Evolutionary conservation across 1,139 yeast genomes (phyloP), one percentile per base, ranked within the genome.

Genomic region (Pichia sp.): DNA sequence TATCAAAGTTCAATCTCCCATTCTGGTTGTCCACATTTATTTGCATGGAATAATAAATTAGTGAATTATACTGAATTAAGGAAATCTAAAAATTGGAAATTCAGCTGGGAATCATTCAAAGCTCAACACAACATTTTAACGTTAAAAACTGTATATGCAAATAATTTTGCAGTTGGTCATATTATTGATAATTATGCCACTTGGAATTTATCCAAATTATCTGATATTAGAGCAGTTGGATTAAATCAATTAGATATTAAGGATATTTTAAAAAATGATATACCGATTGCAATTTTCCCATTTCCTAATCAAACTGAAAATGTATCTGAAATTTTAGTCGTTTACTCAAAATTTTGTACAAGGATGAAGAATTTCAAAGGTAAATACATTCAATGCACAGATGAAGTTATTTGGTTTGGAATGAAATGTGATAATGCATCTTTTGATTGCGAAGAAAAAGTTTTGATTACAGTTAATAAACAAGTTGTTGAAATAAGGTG

Each of bases 161-260:
- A 56, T 12, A 57, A 55, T 38, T 60, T 60, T 50, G 58, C 56
- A 3, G 52, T 59, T 33, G 46, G 53, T 12, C 62, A 60, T 46
- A 29, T 51, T 7, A 48, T 51, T 35, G 63, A 60, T 25, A 48
- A 48, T 35, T 47, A 47, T 35, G 63, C 64, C 4, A 51, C 50
- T 9, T 59, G 60, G 53, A 58, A 57, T 33, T 47, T 60, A 3
- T 55, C 62, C 6, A 56, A 60, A 43, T 45, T 60, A 31, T 47
- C 50, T 27, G 53, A 58, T 3, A 55, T 59, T 50, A 52, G 61
- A 12, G 54, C 59, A 25, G 55, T 55, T 2, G 58, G 47, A 12
- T 39, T 60, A 28, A 46, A 47, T 24, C 53, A 54, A 20, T 45
- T 53, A 24, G 59, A 55, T 30, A 46, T 59, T 27, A 57, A 53